Conservation (phyloP, 2,329 filamentous ascomycete genomes). For the Diaporthe sp. region DNA sequence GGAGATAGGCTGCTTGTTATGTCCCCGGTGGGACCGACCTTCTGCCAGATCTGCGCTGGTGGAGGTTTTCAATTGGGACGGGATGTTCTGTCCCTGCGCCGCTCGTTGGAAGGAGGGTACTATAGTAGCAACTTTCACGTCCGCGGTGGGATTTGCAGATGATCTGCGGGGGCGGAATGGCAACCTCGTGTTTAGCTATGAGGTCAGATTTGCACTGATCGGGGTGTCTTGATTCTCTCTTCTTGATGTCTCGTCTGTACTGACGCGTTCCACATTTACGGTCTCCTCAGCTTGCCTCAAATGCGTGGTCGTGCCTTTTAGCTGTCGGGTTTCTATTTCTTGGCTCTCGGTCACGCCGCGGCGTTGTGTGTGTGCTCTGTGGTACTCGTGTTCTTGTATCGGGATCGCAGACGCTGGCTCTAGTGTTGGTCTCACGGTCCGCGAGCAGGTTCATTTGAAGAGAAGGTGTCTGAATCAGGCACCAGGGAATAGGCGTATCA, state of each 20-base stretch:
- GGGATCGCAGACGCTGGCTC: no score
- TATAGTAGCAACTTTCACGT: not conserved
- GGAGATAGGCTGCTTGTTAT: not conserved
- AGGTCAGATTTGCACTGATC: not conserved
- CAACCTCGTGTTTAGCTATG: not conserved
- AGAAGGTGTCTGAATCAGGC: no score
- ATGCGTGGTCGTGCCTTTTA: not conserved
- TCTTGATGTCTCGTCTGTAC: not conserved
- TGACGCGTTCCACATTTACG: not conserved
- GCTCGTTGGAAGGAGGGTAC: not conserved
- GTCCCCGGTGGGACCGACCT: slow-evolving; percentile 3
- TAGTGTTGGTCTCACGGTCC: not conserved
- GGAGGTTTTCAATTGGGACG: not conserved
- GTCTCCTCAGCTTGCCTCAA: not conserved
- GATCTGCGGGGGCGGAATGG: not conserved
- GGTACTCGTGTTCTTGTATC: not conserved
- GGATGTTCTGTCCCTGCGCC: not conserved
- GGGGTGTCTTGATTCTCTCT: not conserved
- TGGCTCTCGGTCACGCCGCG: slow-evolving; percentile 4
- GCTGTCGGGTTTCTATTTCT: not conserved
- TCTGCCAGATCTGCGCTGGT: not conserved
- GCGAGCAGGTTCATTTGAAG: not conserved
- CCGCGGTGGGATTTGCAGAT: not conserved
- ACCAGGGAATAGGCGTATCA: fast-evolving
- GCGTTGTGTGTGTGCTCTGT: not conserved